Evolutionary conservation across 768 basidiomycete species (phyloP).

Genomic region (Arthromyces matolae): DNA sequence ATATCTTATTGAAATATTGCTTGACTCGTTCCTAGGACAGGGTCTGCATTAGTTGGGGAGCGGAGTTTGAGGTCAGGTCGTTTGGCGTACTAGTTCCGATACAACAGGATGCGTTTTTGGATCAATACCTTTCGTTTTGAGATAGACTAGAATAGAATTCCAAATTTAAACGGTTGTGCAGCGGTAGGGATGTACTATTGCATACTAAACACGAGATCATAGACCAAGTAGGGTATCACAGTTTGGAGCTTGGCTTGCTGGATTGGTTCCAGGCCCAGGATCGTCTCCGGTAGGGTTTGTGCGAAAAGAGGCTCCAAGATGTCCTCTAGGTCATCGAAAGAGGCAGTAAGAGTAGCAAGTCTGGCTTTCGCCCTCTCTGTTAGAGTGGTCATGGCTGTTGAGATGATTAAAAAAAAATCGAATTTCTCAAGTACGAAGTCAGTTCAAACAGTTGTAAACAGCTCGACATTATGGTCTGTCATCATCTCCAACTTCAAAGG

Average conservation of each 20-base stretch:
- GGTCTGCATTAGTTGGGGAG: constrained; percentile 1
- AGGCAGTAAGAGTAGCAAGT: constrained; percentile 47
- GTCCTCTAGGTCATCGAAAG: constrained; percentile 68
- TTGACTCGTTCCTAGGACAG: constrained; percentile 61
- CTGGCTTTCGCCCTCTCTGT: constrained; percentile 43
- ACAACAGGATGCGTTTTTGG: constrained; percentile 76
- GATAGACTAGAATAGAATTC: constrained; percentile 65
- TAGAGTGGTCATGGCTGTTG: constrained; percentile 39
- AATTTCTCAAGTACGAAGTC: constrained; percentile 7
- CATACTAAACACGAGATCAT: constrained; percentile 84
- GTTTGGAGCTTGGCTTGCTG: constrained; percentile 83
- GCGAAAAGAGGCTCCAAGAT: constrained; percentile 64
- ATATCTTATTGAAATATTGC: constrained; percentile 81
- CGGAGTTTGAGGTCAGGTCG: not conserved
- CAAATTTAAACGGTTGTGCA: constrained; percentile 5
- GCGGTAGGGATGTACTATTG: constrained; percentile 11
- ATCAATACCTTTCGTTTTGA: constrained; percentile 77
- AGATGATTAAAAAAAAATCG: constrained; percentile 10
- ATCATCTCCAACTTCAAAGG: constrained; percentile 15
- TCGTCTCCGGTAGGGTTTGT: constrained; percentile 63
- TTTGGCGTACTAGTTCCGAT: constrained; percentile 54
- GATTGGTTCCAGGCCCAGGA: constrained; percentile 61
- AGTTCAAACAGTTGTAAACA: constrained; percentile 31
- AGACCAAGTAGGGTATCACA: constrained; percentile 74
- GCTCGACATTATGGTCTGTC: constrained; percentile 40